Evolutionary conservation across 2,329 filamentous ascomycete genomes (phyloP), one percentile per base, ranked within the genome.

Genomic region (Microdochium nivale): DNA sequence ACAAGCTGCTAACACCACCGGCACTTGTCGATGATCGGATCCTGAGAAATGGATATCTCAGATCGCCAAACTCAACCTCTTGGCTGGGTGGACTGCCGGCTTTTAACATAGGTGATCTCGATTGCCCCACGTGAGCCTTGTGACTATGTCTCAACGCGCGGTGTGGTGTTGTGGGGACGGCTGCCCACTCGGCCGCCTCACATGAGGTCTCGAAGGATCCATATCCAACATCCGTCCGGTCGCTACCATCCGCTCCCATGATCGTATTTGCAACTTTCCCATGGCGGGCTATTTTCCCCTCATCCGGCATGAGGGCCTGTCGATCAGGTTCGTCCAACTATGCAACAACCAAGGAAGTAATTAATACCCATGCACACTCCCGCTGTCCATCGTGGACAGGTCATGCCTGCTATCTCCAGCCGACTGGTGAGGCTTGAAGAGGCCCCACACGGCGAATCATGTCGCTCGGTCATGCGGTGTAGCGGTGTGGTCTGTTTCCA

Each of bases 241-340:
- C 40, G 23, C 40, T 19, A 19, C 21, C 40, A 4, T 13, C 3
- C n/a, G 5, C 40, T 24, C 40, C 3, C 40, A 44, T 44, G 40
- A 44, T 44, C 40, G 40, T 19, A 44, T 44, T 44, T 44, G 40
- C 40, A 44, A 44, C 40, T 44, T 44, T 44, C 40, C 40, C 40
- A 44, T 44, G 7, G 19, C 40, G 16, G 21, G 14, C 40, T 44
- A 19, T 13, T 24, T n/a, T 44, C 21, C 40, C 19, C 23, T 13
- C 9, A 23, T 21, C 40, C 3, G 40, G 40, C 16, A 44, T 7
- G 16, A 44, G 23, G 23, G 16, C 40, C 19, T 44, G 40, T 21
- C 40, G 21, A 44, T 44, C 40, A 21, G 40, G n/a, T 19, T 13
- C 13, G 40, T 19, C 40, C 19, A 7, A 7, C 19, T 4, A 30